phyloP scores from a whole-genome alignment of 768 basidiomycete species.

The Daedalea quercina region DNA sequence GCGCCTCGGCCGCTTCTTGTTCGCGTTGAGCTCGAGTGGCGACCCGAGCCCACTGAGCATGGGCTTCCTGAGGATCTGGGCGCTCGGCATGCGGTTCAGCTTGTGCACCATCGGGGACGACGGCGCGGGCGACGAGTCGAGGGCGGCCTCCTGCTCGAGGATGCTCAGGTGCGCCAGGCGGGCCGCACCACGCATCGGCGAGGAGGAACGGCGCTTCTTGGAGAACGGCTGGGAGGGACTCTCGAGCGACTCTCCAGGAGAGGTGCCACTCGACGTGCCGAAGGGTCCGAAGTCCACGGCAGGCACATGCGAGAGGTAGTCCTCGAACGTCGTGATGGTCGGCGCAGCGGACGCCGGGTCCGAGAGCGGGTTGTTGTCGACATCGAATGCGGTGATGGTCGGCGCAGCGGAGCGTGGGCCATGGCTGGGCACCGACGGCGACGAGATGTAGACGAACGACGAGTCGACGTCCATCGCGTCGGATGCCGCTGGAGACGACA shows the following conservation, averaged over 20 bases:
- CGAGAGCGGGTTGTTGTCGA: conserved; percentile 6
- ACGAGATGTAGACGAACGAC: conserved; percentile 31
- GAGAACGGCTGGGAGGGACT: conserved; percentile 31
- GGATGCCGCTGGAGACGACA: conserved; percentile 40
- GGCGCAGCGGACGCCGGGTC: conserved; percentile 44
- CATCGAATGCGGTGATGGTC: conserved; percentile 18
- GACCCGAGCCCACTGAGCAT: conserved; percentile 48
- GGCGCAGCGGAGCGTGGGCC: conserved; percentile 18
- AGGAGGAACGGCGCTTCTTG: conserved; percentile 28
- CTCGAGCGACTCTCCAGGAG: conserved; percentile 28
- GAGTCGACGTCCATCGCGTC: conserved; percentile 81
- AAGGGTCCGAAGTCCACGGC: conserved; percentile 4
- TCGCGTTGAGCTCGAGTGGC: conserved; percentile 38
- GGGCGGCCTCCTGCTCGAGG: conserved; percentile 2
- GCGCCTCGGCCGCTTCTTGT: conserved; percentile 54
- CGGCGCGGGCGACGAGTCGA: conserved; percentile 39
- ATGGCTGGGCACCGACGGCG: conserved; percentile 25
- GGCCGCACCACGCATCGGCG: conserved; percentile 15
- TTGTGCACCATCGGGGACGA: conserved; percentile 43
- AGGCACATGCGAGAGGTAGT: conserved; percentile 53
- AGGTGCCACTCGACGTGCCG: not conserved
- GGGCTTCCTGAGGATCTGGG: conserved; percentile 36
- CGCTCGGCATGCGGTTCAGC: conserved; percentile 36
- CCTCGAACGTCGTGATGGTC: conserved; percentile 46
- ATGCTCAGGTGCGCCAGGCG: conserved; percentile 11